These are phyloP conservation scores for Coemansia sp. DNA, from an alignment of 192 early-diverging fungal genomes.

Conservation along the genomic window DNA sequence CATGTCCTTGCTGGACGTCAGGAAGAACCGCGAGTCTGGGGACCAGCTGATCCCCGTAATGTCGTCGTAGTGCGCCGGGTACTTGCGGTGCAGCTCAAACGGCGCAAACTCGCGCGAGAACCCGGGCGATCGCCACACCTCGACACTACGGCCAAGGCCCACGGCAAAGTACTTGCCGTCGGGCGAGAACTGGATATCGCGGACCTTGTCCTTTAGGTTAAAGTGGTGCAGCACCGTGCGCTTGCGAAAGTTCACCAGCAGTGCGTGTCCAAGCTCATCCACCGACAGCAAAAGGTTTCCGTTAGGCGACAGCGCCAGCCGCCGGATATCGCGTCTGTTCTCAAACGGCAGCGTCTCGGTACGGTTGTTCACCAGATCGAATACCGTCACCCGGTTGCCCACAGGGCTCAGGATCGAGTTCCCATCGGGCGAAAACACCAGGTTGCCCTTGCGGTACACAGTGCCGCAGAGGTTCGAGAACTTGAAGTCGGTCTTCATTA, in stretches of 20 bases:
- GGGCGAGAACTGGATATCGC: conserved; percentile 87
- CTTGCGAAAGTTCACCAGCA: conserved; percentile 81
- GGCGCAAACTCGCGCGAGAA: conserved; percentile 88
- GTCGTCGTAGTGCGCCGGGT: conserved; percentile 81
- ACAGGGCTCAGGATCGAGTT: conserved; percentile 92
- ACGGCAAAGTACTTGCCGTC: conserved; percentile 86
- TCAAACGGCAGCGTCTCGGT: conserved; percentile 90
- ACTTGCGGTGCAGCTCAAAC: conserved; percentile 75
- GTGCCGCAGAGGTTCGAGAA: conserved; percentile 98
- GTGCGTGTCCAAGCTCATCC: conserved; percentile 86
- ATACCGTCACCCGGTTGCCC: conserved; percentile 92
- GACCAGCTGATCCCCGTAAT: conserved; percentile 81
- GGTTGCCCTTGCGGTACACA: conserved; percentile 93
- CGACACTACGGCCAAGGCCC: conserved; percentile 73
- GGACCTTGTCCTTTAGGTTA: conserved; percentile 76
- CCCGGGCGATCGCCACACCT: conserved; percentile 92
- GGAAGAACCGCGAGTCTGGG: conserved; percentile 66
- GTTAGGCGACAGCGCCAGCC: conserved; percentile 85
- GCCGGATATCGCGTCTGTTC: conserved; percentile 83
- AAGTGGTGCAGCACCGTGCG: conserved; percentile 83
- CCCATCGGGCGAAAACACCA: conserved; percentile 91
- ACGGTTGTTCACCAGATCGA: conserved; percentile 93
- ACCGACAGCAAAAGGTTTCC: conserved; percentile 83
- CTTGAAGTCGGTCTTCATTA: conserved; percentile 59
- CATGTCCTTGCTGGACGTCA: conserved; percentile 45